phyloP scores from a whole-genome alignment of 345 rosid species.

The Raphanus sativus region DNA sequence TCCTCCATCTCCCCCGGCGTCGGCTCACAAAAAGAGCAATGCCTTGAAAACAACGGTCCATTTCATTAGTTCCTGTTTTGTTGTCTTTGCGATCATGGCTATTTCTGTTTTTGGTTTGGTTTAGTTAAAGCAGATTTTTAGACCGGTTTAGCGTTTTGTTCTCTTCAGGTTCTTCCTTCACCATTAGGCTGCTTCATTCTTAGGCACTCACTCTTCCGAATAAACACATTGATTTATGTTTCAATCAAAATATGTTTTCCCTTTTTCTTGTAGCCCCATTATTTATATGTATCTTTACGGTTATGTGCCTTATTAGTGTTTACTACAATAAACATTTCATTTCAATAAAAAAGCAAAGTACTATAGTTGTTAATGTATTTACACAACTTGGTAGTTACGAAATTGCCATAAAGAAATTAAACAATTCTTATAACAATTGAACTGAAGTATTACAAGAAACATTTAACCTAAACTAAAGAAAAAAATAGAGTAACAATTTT shows the following conservation, averaged over 20 bases:
- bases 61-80: conserved; percentile 18
- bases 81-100: conserved; percentile 10
- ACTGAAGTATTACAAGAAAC: conserved; percentile 17
- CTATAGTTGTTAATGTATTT: not conserved
- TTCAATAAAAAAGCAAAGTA: not conserved
- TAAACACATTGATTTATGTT: not conserved
- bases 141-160: conserved; percentile 5
- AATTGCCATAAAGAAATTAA: not conserved
- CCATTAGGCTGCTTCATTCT: conserved; percentile 6
- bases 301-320: not conserved
- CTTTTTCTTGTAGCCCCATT: not conserved
- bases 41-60: conserved; percentile 15
- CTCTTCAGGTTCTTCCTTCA: not conserved
- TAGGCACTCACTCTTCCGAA: not conserved
- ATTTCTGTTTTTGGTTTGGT: conserved; percentile 24
- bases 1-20: conserved; percentile 14
- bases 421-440: conserved; percentile 7
- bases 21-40: conserved; percentile 34
- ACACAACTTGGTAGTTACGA: not conserved
- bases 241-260: conserved; percentile 10
- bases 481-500: not conserved
- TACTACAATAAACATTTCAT: no score
- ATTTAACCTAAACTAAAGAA: not conserved
- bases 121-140: conserved; percentile 12
- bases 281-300: not conserved